phyloP scores from a whole-genome alignment of 2,329 filamentous ascomycete genomes.

The Botrytis porri region DNA sequence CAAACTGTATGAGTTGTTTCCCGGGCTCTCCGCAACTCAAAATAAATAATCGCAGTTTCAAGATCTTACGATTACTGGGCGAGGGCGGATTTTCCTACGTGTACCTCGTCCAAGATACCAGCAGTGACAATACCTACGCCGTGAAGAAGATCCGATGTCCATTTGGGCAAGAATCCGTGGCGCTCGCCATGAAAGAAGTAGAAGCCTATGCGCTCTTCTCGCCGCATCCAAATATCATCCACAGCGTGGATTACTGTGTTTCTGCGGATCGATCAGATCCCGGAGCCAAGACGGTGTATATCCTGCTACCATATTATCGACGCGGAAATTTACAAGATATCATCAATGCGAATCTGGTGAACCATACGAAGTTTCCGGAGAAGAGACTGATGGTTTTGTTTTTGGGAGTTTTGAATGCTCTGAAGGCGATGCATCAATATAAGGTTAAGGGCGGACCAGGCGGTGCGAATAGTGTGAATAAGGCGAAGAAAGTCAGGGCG shows the following conservation, averaged over 20 bases:
- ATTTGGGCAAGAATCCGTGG: slow-evolving; percentile 93
- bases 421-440: slow-evolving; percentile 91
- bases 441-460: slow-evolving; percentile 59
- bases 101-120: slow-evolving; percentile 93
- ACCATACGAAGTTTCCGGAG: slow-evolving; percentile 88
- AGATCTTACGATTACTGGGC: slow-evolving; percentile 88
- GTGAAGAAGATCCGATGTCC: slow-evolving; percentile 99
- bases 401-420: slow-evolving; percentile 82
- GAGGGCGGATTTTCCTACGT: slow-evolving; percentile 99
- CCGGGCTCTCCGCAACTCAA: slow-evolving; percentile 90
- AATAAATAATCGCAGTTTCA: slow-evolving; percentile 93
- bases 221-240: slow-evolving; percentile 81
- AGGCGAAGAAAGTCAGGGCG: slow-evolving; percentile 42
- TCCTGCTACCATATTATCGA: slow-evolving; percentile 91
- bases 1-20: slow-evolving; percentile 95
- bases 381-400: slow-evolving; percentile 84
- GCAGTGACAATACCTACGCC: slow-evolving; percentile 79
- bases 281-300: slow-evolving; percentile 89
- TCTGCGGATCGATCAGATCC: slow-evolving; percentile 67
- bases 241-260: slow-evolving; percentile 77
- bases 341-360: slow-evolving; percentile 98
- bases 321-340: slow-evolving; percentile 95
- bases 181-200: slow-evolving; percentile 92
- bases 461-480: slow-evolving; percentile 48
- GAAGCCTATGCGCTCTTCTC: slow-evolving; percentile 92